These are phyloP conservation scores for Didymella pinodella DNA, from an alignment of 2,329 filamentous ascomycete genomes.

Conservation along the genomic window DNA sequence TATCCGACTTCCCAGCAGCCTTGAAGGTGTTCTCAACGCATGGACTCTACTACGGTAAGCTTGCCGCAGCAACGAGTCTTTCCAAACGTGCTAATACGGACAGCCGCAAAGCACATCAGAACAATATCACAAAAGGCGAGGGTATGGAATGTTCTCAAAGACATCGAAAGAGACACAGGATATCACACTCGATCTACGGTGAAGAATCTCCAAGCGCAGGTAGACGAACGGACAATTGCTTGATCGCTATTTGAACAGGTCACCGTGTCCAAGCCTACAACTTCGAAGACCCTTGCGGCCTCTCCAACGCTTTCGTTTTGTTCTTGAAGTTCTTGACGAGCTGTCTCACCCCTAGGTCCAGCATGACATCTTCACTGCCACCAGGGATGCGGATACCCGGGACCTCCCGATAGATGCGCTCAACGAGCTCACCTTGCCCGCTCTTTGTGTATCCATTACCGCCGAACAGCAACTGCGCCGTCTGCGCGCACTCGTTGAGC, in stretches of 20 bases:
- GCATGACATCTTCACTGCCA: constrained; percentile 75
- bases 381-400: constrained; percentile 69
- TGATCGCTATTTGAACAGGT: neutral
- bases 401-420: constrained; percentile 73
- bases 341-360: constrained; percentile 74
- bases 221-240: constrained; percentile 25
- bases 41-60: constrained; percentile 44
- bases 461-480: constrained; percentile 74
- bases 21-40: constrained; percentile 44
- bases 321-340: constrained; percentile 72
- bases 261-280: constrained; percentile 31
- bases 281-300: constrained; percentile 54
- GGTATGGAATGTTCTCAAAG: constrained; percentile 44
- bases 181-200: constrained; percentile 42
- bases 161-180: constrained; percentile 43
- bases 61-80: neutral
- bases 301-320: constrained; percentile 63
- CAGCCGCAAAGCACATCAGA: constrained; percentile 48
- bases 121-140: constrained; percentile 44
- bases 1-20: constrained; percentile 45
- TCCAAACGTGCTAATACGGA: constrained; percentile 1
- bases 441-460: constrained; percentile 75
- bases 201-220: constrained; percentile 38
- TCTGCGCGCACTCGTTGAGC: constrained; percentile 73
- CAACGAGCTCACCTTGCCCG: constrained; percentile 74